Conservation (phyloP, 2,329 filamentous ascomycete genomes). For the Xylaria digitata region DNA sequence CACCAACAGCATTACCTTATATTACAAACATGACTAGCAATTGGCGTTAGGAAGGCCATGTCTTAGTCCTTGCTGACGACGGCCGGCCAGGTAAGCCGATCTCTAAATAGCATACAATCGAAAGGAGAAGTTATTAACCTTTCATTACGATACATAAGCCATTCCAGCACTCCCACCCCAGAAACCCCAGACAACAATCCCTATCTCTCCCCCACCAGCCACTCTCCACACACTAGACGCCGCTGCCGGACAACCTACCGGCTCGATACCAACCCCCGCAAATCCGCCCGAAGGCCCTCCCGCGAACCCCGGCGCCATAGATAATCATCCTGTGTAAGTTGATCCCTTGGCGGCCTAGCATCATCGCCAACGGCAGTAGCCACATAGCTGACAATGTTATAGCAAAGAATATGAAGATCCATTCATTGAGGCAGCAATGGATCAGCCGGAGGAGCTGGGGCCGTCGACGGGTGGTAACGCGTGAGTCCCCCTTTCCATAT, state of each 20-base stretch:
- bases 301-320: not conserved
- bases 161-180: not conserved
- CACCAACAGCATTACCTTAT: too few relatives aligned
- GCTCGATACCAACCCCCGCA: not conserved
- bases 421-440: too few relatives aligned
- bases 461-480: too few relatives aligned
- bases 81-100: too few relatives aligned
- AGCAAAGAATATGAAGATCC: too few relatives aligned
- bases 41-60: too few relatives aligned
- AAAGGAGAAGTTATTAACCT: not conserved
- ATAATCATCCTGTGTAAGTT: not conserved
- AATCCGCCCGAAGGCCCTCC: not conserved
- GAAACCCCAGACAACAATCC: not conserved
- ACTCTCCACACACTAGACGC: not conserved
- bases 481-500: too few relatives aligned
- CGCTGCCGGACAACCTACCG: not conserved
- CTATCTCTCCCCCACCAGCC: not conserved
- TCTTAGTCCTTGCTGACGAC: too few relatives aligned
- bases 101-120: too few relatives aligned
- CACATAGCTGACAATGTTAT: not conserved
- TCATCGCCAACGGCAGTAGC: not conserved
- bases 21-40: too few relatives aligned
- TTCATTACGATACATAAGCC: constrained; percentile 4
- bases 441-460: too few relatives aligned
- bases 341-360: not conserved